Percentiles rank a stretch among this genome's conserved stretches.
Evolutionary conservation across 1,284 basidiomycete species (phyloP).

Genomic region (Pisolithus thermaeus): DNA sequence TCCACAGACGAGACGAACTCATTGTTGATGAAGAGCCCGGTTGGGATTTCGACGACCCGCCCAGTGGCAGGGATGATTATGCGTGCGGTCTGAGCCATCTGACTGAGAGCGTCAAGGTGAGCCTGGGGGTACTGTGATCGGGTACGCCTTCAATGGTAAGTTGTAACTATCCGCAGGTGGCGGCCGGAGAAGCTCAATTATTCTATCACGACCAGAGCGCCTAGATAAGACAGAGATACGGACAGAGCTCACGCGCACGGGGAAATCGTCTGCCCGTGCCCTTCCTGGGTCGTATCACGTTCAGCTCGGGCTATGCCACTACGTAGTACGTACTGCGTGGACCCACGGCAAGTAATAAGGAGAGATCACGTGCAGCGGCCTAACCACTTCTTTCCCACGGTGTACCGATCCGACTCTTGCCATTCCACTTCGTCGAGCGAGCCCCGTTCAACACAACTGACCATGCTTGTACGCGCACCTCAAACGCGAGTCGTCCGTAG

Average conservation of each 20-base stretch:
- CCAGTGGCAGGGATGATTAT: constrained; percentile 36
- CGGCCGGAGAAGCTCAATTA: background rate
- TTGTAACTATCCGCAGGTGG: constrained; percentile 10
- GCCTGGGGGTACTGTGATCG: background rate
- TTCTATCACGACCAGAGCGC: background rate
- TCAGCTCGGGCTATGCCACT: too few relatives aligned
- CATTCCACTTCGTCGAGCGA: too few relatives aligned
- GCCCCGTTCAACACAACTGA: background rate
- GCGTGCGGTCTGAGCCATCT: constrained; percentile 37
- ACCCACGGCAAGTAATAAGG: too few relatives aligned
- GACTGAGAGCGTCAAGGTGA: constrained; percentile 7
- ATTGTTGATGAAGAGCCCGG: constrained; percentile 90
- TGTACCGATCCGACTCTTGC: too few relatives aligned
- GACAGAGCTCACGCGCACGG: too few relatives aligned
- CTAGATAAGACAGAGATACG: too few relatives aligned
- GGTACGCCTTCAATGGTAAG: constrained; percentile 7
- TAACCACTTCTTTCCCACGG: too few relatives aligned
- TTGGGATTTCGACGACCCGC: constrained; percentile 59
- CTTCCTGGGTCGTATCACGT: too few relatives aligned
- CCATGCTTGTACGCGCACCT: constrained; percentile 37
- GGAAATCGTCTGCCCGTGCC: too few relatives aligned
- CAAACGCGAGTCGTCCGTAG: constrained; percentile 33
- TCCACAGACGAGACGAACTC: constrained; percentile 71
- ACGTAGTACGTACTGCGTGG: too few relatives aligned
- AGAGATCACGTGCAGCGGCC: too few relatives aligned